Conservation (phyloP, 768 basidiomycete genomes). For the Neoboletus subvelutipes region DNA sequence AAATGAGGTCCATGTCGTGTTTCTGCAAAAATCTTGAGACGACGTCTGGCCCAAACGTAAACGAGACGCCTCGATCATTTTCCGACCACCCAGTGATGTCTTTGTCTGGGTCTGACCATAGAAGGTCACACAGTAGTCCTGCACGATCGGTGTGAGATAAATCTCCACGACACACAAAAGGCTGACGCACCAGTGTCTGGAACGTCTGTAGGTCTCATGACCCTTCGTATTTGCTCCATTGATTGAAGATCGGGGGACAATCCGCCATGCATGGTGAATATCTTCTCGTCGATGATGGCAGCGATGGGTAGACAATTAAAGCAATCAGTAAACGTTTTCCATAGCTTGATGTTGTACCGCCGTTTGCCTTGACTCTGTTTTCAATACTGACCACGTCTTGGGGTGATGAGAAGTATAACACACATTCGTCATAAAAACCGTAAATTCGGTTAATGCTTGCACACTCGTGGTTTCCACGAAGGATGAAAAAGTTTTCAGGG, state of each 20-base stretch:
- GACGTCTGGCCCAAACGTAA: conserved; percentile 98
- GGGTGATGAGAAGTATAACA: conserved; percentile 33
- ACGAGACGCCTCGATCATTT: conserved; percentile 98
- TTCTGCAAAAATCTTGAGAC: conserved; percentile 98
- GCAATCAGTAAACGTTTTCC: conserved; percentile 99
- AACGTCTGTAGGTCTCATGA: conserved; percentile 98
- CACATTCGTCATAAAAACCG: conserved; percentile 99
- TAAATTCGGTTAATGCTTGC: conserved; percentile 99
- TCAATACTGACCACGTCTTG: conserved; percentile 11
- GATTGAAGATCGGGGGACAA: conserved; percentile 96
- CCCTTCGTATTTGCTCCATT: conserved; percentile 99
- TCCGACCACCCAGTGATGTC: conserved; percentile 99
- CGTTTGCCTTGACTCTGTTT: conserved; percentile 76
- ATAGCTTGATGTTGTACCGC: conserved; percentile 99
- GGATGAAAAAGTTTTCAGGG: conserved; percentile 99
- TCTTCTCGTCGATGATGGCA: conserved; percentile 99
- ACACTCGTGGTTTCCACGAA: conserved; percentile 98
- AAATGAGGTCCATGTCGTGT: conserved; percentile 99
- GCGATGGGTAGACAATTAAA: conserved; percentile 99
- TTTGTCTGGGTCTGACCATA: conserved; percentile 99
- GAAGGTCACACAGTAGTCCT: conserved; percentile 93
- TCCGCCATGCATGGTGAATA: conserved; percentile 99
- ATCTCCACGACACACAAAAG: neutral
- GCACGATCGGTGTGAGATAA: conserved; percentile 9
- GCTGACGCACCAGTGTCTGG: conserved; percentile 83